Evolutionary conservation across 805 yeast species (phyloP), one percentile per base, ranked within the genome.

Genomic region (Kazachstania taianensis): DNA sequence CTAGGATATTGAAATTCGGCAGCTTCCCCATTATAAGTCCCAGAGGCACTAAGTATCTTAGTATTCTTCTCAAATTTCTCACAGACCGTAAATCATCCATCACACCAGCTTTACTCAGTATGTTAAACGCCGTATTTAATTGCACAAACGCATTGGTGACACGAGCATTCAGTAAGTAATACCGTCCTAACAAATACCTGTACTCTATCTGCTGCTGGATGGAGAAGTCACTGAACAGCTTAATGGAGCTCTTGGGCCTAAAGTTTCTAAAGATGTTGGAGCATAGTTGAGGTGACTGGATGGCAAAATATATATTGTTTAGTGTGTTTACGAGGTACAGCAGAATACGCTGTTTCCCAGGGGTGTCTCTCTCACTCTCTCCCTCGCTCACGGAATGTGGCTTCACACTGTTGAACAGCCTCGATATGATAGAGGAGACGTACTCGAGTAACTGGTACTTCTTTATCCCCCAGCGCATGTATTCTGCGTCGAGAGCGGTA

Each of bases 351-450:
- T 69, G 73, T 45, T 75, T 73, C 4, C 28, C 38, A 6, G 44
- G 13, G 4, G 8, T 26, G 17, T 12, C 15, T 22, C 8, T 22
- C 12, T 8, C 8, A 8, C 15, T 15, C 8, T 26, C 29, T 4
- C 25, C 25, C 8, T n/a, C 4, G 33, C n/a, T 30, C 20, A 9
- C 17, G n/a, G 22, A 20, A 8, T 39, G 31, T 5, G 75, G 69
- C 27, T 83, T 63, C 26, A 74, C 72, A 35, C 75, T 66, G 47
- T 79, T 78, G 60, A 78, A 78, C 20, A 75, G 55, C 45, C 69
- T 72, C 33, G 80, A 60, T 13, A 78, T 58, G 2, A 73, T 55
- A 4, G 76, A 63, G 1, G 84, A 75, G 17, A 72, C 48, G 51
- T 66, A 69, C 5, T 72, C 61, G 25, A 66, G 50, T 24, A 55